Conservation (phyloP, 495 filamentous ascomycete species). For the Rusavskia elegans region DNA sequence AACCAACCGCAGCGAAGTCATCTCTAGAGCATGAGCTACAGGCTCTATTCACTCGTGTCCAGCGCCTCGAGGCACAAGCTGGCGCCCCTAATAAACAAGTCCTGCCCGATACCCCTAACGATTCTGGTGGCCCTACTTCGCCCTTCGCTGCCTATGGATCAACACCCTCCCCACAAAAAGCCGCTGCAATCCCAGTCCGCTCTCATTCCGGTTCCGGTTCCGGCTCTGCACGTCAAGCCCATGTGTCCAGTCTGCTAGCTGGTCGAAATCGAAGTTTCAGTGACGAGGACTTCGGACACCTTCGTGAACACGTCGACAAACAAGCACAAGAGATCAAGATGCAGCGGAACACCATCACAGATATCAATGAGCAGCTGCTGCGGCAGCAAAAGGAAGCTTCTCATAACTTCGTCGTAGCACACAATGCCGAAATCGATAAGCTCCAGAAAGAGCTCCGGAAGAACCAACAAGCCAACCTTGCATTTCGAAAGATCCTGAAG, state of each 20-base stretch:
- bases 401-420: conserved; percentile 37
- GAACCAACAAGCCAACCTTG: conserved; percentile 94
- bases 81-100: conserved; percentile 34
- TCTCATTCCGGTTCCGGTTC: conserved; percentile 4
- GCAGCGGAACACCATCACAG: conserved; percentile 54
- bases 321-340: conserved; percentile 63
- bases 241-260: conserved; percentile 13
- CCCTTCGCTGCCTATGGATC: conserved; percentile 33
- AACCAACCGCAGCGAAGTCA: conserved; percentile 42
- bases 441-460: conserved; percentile 89
- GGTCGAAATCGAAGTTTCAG: conserved; percentile 28
- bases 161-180: conserved; percentile 11
- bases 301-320: conserved; percentile 61
- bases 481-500: conserved; percentile 90
- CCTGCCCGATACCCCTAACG: conserved; percentile 49
- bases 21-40: conserved; percentile 56
- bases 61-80: conserved; percentile 52
- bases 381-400: conserved; percentile 46
- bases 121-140: conserved; percentile 29
- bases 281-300: conserved; percentile 52
- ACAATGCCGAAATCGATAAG: conserved; percentile 41
- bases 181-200: conserved; percentile 4
- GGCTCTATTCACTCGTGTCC: conserved; percentile 48
- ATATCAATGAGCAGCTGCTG: conserved; percentile 48
- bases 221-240: conserved; percentile 8